Conservation (phyloP, 257 asterid species). For the Cynanchum wilfordii region DNA sequence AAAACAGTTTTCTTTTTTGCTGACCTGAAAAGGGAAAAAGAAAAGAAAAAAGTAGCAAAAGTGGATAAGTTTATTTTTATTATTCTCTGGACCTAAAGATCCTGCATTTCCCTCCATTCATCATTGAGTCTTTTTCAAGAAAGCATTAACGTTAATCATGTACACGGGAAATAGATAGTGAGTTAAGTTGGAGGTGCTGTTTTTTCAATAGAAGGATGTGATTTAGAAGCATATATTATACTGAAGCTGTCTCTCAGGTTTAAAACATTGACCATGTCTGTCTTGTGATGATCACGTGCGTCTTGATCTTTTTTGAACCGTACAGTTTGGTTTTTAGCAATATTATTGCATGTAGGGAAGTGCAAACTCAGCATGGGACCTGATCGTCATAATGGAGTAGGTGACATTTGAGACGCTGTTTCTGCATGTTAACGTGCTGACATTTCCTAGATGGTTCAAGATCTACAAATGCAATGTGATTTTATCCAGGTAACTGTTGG, state of each 20-base stretch:
- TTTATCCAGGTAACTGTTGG: neutral
- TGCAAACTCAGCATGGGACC: conserved; percentile 21
- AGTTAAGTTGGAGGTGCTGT: neutral
- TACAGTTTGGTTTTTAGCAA: conserved; percentile 1
- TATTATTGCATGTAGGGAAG: conserved; percentile 14
- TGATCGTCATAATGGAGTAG: conserved; percentile 4
- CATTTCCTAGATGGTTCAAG: neutral
- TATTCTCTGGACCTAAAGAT: neutral
- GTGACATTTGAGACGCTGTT: neutral
- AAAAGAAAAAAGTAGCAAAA: neutral
- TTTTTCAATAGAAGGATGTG: conserved; percentile 5
- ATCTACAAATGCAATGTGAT: neutral
- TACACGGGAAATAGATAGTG: neutral
- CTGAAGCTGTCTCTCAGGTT: conserved; percentile 9
- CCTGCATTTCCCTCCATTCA: neutral
- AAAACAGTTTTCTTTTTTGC: neutral
- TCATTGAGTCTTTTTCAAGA: neutral
- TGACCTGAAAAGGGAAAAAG: neutral
- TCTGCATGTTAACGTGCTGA: neutral
- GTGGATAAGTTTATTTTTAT: neutral
- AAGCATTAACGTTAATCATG: neutral
- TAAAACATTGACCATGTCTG: conserved; percentile 8
- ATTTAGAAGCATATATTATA: conserved; percentile 10
- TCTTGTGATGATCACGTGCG: conserved; percentile 10
- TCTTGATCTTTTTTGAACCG: conserved; percentile 13